These are phyloP conservation scores for Penicillium daleae DNA, from an alignment of 495 filamentous ascomycete genomes.

Conservation along the genomic window DNA sequence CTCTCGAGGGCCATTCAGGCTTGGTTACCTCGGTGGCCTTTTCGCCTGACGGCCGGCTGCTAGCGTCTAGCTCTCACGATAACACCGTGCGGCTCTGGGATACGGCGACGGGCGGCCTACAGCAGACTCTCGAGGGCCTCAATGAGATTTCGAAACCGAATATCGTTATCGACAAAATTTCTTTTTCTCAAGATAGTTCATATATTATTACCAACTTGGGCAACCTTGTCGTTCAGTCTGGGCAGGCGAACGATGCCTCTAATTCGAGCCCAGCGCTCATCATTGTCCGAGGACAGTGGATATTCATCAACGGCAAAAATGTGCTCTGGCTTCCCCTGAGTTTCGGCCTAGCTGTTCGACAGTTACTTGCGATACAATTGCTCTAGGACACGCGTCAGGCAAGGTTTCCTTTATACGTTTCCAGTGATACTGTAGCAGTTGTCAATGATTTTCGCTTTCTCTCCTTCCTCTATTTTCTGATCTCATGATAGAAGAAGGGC, in stretches of 20 bases:
- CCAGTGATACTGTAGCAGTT: not conserved
- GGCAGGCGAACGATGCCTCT: not conserved
- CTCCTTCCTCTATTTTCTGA: not conserved
- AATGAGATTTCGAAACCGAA: not conserved
- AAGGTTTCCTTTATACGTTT: not conserved
- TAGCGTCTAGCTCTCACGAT: too few species aligned
- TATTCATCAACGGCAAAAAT: not conserved
- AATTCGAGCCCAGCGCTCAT: not conserved
- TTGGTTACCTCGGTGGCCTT: not conserved
- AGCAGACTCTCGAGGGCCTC: not conserved
- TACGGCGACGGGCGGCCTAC: too few species aligned
- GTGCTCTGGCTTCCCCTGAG: not conserved
- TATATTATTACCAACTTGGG: not conserved
- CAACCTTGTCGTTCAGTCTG: not conserved
- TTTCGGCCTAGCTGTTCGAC: not conserved
- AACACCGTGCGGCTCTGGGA: too few species aligned
- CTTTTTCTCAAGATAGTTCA: not conserved
- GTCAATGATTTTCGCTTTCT: not conserved
- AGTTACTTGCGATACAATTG: not conserved
- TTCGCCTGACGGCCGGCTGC: too few species aligned
- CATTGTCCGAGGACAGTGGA: not conserved
- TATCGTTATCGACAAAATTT: not conserved
- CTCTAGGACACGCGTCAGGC: not conserved
- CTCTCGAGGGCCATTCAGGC: not conserved
- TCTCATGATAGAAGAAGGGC: not conserved